Evolutionary conservation across 306 rosid genomes (phyloP), one percentile per base, ranked within the genome.

Genomic region (Sesbania bispinosa): DNA sequence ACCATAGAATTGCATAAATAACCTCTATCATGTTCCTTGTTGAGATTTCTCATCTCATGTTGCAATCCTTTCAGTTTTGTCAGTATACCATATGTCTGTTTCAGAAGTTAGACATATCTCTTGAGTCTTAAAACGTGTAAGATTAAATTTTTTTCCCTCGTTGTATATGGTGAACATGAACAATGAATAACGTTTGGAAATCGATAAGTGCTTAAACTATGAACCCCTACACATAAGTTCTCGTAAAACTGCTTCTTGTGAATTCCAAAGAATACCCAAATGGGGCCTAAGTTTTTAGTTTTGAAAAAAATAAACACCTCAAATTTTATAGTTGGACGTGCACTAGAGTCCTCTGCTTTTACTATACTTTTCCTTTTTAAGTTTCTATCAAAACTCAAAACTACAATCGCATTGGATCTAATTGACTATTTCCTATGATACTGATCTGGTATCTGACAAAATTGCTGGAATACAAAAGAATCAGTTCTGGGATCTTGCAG

Each of bases 1-100:
- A 77, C 65, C 87, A 52, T 67, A 89, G 70, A 79, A 42, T 62
- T 73, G 73, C 69, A 33, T 83, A 77, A 78, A 33, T 18, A 26
- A 43, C 18, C 41, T 13, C 47, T 53, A 48, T 45, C 38, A 3
- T 30, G 24, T 59, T 20, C 43, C 55, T 18, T 67, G 36, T 26
- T 55, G 72, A 79, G 74, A 59, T 53, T 74, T 61, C 79, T 80
- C 65, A 45, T 60, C 70, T 74, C 64, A 8, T 65, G 77, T 74
- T 38, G 5, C 39, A 51, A 32, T 69, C 61, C 67, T n/a, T 79
- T 53, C 72, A 55, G 80, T 76, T 62, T 68, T 79, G 63, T 50
- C 24, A 78, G 62, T 67, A 51, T 68, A 65, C 64, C 23, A 16
- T 69, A 47, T 70, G 53, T 79, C 60, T 82, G 42, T 75, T 75